These are phyloP conservation scores for Chaetomiaceae sp. DNA, from an alignment of 2,329 filamentous ascomycete genomes.

Conservation along the genomic window DNA sequence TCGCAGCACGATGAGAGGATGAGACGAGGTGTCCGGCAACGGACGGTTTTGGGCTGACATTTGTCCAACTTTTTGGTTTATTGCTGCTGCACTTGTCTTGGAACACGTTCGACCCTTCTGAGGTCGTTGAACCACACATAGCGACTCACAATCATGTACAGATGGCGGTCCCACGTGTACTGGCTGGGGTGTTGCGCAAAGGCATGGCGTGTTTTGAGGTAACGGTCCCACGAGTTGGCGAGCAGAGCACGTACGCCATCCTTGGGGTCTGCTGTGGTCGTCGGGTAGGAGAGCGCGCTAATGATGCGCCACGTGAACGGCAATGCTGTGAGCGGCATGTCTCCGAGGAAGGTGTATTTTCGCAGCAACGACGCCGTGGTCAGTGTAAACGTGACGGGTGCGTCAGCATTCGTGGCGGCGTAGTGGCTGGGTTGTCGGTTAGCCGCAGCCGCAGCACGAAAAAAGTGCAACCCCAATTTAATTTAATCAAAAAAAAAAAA, in stretches of 20 bases:
- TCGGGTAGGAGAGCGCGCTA: constrained; percentile 21
- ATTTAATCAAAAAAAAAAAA: no score
- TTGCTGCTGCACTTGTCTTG: neutral
- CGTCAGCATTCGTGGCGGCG: constrained; percentile 26
- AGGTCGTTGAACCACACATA: constrained; percentile 39
- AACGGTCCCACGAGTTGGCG: constrained; percentile 34
- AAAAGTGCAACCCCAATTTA: no score
- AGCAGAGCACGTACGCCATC: constrained; percentile 28
- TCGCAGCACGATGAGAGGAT: no score
- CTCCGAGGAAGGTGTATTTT: constrained; percentile 36
- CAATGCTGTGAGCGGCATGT: constrained; percentile 35
- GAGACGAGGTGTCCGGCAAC: no score
- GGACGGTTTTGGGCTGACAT: no score
- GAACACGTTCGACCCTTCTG: constrained; percentile 14
- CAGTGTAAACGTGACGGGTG: constrained; percentile 34
- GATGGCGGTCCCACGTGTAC: constrained; percentile 37
- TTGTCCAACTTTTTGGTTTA: no score
- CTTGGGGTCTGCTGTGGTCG: constrained; percentile 22
- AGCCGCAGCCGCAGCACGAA: no score
- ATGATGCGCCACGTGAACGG: constrained; percentile 30
- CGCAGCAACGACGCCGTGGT: constrained; percentile 33
- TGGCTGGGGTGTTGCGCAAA: constrained; percentile 36
- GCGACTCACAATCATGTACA: constrained; percentile 37
- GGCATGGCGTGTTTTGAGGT: constrained; percentile 33
- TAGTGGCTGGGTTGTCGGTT: constrained; percentile 25